Percentiles rank a stretch among this genome's conserved stretches.
phyloP scores from a whole-genome alignment of 495 filamentous ascomycete species.

The Talaromyces liani region DNA sequence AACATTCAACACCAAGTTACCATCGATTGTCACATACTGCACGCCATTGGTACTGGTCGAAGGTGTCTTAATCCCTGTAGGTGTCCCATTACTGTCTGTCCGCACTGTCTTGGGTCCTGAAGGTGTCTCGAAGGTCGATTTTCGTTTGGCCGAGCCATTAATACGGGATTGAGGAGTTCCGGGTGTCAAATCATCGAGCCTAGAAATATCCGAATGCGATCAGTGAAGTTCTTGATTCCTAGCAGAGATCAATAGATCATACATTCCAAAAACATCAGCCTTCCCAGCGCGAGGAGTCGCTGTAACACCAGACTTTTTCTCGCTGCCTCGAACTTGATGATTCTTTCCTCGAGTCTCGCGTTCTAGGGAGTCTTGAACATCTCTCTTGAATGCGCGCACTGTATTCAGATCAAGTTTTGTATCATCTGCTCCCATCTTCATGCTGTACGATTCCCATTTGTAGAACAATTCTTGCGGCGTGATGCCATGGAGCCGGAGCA shows the following conservation, averaged over 20 bases:
- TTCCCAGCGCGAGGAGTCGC: slow-evolving; percentile 59
- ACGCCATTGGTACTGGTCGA: slow-evolving; percentile 16
- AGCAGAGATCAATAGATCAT: slow-evolving; percentile 19
- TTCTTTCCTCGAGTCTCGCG: slow-evolving; percentile 57
- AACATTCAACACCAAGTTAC: slow-evolving; percentile 9
- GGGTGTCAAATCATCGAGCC: slow-evolving; percentile 71
- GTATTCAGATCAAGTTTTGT: slow-evolving; percentile 61
- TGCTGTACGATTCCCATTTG: slow-evolving; percentile 96
- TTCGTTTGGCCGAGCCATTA: slow-evolving; percentile 56
- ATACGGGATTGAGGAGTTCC: slow-evolving; percentile 54
- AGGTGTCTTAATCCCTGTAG: slow-evolving; percentile 21
- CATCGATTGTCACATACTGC: slow-evolving; percentile 21
- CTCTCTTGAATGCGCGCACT: slow-evolving; percentile 70
- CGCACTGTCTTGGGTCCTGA: slow-evolving; percentile 44
- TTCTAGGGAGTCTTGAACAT: slow-evolving; percentile 77
- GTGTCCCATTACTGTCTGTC: slow-evolving; percentile 26
- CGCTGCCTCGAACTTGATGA: slow-evolving; percentile 43
- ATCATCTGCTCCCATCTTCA: slow-evolving; percentile 80
- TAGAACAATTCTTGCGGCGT: slow-evolving; percentile 77
- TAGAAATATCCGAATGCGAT: slow-evolving; percentile 18
- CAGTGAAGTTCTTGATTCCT: too few species aligned
- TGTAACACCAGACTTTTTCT: slow-evolving; percentile 49
- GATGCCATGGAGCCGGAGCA: slow-evolving; percentile 73
- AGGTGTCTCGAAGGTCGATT: slow-evolving; percentile 52
- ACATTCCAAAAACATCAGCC: slow-evolving; percentile 81